phyloP scores from a whole-genome alignment of 441 rosid genomes.

The Biscutella laevigata region DNA sequence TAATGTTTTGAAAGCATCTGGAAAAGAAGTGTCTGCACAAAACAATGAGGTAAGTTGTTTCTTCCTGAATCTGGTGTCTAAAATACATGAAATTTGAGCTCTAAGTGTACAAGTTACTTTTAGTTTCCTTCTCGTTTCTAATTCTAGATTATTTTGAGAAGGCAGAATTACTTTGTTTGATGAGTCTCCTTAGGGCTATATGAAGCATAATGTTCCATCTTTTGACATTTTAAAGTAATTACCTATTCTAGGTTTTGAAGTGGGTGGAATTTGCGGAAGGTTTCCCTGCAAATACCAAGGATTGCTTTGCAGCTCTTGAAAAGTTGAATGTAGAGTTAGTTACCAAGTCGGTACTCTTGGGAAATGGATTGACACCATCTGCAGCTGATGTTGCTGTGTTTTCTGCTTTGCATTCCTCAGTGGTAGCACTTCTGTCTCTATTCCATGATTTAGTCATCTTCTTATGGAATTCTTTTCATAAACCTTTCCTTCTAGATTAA shows the following conservation, averaged over 20 bases:
- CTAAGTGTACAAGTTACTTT: background rate
- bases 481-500: background rate
- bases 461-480: too few species aligned
- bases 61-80: background rate
- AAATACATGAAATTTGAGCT: background rate
- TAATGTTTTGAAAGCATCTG: conserved; percentile 41
- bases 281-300: conserved; percentile 42
- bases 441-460: background rate
- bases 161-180: background rate
- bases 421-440: conserved; percentile 38
- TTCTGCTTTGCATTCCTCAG: conserved; percentile 50
- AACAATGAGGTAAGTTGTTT: conserved; percentile 41
- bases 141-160: background rate
- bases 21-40: conserved; percentile 26
- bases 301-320: conserved; percentile 38
- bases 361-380: conserved; percentile 63
- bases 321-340: conserved; percentile 54
- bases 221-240: background rate
- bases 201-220: background rate
- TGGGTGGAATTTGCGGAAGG: conserved; percentile 68
- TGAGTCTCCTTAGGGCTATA: background rate
- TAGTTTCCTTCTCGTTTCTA: background rate
- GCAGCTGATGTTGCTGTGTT: conserved; percentile 70
- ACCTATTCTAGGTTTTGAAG: conserved; percentile 48
- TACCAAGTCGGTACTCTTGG: conserved; percentile 56